These are phyloP conservation scores for Pouteria campechiana DNA, from an alignment of 179 eudicot species.

Conservation along the genomic window DNA sequence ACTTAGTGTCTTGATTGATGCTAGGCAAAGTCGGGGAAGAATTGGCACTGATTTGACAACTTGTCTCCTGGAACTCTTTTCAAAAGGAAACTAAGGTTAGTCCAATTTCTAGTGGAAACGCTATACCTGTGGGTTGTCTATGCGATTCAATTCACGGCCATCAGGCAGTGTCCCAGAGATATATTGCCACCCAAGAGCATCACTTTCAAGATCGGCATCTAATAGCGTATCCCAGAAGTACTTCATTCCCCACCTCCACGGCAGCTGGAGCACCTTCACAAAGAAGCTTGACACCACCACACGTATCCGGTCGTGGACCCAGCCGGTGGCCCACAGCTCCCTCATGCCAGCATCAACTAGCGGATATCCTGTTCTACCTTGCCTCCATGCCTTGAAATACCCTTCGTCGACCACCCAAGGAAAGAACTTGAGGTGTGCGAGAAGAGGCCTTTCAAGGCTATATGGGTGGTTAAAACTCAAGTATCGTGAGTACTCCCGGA, in stretches of 20 bases:
- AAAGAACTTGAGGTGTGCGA: conserved; percentile 83
- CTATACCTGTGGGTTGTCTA: conserved; percentile 89
- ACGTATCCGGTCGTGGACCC: conserved; percentile 91
- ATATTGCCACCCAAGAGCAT: conserved; percentile 99
- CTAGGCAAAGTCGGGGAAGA: no score
- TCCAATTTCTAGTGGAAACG: neutral
- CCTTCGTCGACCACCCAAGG: conserved; percentile 90
- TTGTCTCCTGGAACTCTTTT: no score
- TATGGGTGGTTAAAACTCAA: conserved; percentile 90
- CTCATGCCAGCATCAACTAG: conserved; percentile 99
- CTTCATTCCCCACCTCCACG: conserved; percentile 99
- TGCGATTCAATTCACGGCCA: conserved; percentile 82
- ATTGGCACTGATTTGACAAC: no score
- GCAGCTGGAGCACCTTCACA: conserved; percentile 94
- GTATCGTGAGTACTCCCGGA: conserved; percentile 90
- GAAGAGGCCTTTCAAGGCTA: conserved; percentile 89
- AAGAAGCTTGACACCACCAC: conserved; percentile 98
- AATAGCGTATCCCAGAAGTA: conserved; percentile 96
- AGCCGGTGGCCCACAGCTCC: conserved; percentile 97
- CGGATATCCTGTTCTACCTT: conserved; percentile 96
- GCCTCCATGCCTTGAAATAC: conserved; percentile 93
- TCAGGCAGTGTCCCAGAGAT: conserved; percentile 92
- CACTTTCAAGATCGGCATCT: conserved; percentile 98
- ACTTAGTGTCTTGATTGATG: no score
- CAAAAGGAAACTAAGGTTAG: no score